Percentiles rank a stretch among this genome's conserved stretches.
Conservation (phyloP, 2,329 filamentous ascomycete species). For the Monosporascus ibericus region DNA sequence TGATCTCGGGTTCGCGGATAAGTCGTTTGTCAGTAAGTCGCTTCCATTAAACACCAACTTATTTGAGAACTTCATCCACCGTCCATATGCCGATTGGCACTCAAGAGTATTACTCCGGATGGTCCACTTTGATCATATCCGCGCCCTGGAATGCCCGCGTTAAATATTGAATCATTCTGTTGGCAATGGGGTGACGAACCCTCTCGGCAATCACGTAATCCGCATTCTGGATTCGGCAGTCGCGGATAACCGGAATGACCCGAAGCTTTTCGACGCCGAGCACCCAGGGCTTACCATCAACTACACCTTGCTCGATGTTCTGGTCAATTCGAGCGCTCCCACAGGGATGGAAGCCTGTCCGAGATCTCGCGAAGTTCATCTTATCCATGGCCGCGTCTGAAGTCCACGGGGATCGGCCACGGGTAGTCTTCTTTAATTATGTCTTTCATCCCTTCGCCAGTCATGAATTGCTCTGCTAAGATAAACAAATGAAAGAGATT, state of each 20-base stretch:
- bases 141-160: constrained; percentile 23
- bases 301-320: constrained; percentile 44
- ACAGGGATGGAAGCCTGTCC: constrained; percentile 55
- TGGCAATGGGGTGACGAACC: constrained; percentile 11
- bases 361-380: constrained; percentile 49
- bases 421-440: constrained; percentile 49
- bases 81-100: background rate
- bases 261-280: constrained; percentile 47
- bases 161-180: constrained; percentile 1
- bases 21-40: too few species aligned
- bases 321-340: constrained; percentile 49
- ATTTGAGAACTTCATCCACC: background rate
- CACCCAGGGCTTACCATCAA: constrained; percentile 45
- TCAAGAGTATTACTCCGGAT: constrained; percentile 26
- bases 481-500: too few species aligned
- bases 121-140: constrained; percentile 39
- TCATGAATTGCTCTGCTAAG: too few species aligned
- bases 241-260: constrained; percentile 50
- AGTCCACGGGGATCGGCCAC: constrained; percentile 52
- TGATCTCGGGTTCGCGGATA: too few species aligned
- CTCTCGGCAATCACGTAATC: constrained; percentile 58
- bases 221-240: constrained; percentile 53
- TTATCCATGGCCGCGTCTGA: constrained; percentile 51
- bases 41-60: too few species aligned
- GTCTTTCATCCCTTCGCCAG: constrained; percentile 51